These are phyloP conservation scores for Exobasidium rhododendri DNA, from an alignment of 1,284 basidiomycete genomes.

Conservation along the genomic window DNA sequence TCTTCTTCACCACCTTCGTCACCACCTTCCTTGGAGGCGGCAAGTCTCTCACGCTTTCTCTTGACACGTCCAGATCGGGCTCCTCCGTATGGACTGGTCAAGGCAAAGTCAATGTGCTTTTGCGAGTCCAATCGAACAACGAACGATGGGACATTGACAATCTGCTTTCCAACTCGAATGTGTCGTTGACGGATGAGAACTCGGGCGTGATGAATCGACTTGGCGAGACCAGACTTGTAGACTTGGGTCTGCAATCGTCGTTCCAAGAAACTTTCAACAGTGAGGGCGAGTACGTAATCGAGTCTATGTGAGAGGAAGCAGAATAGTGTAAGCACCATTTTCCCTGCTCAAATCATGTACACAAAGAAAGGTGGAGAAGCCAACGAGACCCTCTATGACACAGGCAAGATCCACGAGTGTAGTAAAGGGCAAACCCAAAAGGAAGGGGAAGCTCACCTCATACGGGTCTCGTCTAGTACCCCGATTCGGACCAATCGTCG, in stretches of 20 bases:
- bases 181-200: conserved; percentile 95
- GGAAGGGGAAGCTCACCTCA: conserved; percentile 64
- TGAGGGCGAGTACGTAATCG: conserved; percentile 96
- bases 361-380: no score
- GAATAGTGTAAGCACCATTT: background rate
- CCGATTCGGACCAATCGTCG: conserved; percentile 98
- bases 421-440: no score
- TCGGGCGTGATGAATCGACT: conserved; percentile 98
- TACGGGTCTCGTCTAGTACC: conserved; percentile 97
- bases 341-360: background rate
- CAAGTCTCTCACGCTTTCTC: conserved; percentile 93
- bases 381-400: no score
- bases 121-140: conserved; percentile 70
- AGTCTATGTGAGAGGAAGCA: conserved; percentile 24
- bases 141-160: conserved; percentile 98
- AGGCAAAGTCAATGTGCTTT: conserved; percentile 94
- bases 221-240: conserved; percentile 97
- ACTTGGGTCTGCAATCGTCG: conserved; percentile 98
- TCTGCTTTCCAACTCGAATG: conserved; percentile 98
- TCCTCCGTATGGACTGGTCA: conserved; percentile 95
- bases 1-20: conserved; percentile 73
- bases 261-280: conserved; percentile 99
- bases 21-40: conserved; percentile 84
- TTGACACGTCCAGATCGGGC: conserved; percentile 96
- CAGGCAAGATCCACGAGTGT: no score